phyloP scores from a whole-genome alignment of 2,329 filamentous ascomycete genomes.

The Sclerotinia subarctica region DNA sequence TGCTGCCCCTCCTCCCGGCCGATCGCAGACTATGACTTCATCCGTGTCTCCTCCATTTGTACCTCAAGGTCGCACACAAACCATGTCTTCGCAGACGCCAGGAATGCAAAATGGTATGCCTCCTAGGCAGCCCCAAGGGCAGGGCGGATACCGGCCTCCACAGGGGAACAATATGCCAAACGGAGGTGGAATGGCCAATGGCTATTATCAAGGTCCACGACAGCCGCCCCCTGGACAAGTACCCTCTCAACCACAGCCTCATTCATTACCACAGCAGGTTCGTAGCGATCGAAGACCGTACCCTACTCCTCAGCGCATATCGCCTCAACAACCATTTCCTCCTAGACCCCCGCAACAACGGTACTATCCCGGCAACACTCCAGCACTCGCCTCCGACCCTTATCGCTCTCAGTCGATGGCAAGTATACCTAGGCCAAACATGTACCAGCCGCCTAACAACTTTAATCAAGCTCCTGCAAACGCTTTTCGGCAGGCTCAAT shows the following conservation, averaged over 20 bases:
- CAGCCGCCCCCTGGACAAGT: slow-evolving; percentile 35
- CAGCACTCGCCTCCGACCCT: slow-evolving; percentile 77
- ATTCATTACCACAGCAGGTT: slow-evolving; percentile 58
- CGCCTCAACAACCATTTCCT: slow-evolving; percentile 44
- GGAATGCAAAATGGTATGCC: slow-evolving; percentile 47
- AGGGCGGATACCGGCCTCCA: slow-evolving; percentile 37
- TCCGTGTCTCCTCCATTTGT: slow-evolving; percentile 59
- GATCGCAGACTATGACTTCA: slow-evolving; percentile 93
- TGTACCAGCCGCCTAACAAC: slow-evolving; percentile 62
- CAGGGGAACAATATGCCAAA: slow-evolving; percentile 22
- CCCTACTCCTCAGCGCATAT: slow-evolving; percentile 51
- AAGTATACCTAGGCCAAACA: slow-evolving; percentile 66
- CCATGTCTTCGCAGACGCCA: slow-evolving; percentile 53
- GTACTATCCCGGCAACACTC: slow-evolving; percentile 57
- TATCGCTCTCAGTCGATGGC: slow-evolving; percentile 94
- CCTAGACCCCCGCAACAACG: slow-evolving; percentile 52
- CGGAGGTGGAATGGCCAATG: slow-evolving; percentile 43
- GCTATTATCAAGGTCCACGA: slow-evolving; percentile 50
- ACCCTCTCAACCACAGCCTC: slow-evolving; percentile 49
- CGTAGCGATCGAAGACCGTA: slow-evolving; percentile 67
- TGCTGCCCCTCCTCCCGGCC: slow-evolving; percentile 75
- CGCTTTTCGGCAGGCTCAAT: slow-evolving; percentile 75
- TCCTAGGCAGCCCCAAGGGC: slow-evolving; percentile 45
- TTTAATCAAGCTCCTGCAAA: slow-evolving; percentile 68
- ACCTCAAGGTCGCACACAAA: slow-evolving; percentile 70